Evolutionary conservation across 1,284 basidiomycete species (phyloP).

Genomic region (Trametes pubescens): DNA sequence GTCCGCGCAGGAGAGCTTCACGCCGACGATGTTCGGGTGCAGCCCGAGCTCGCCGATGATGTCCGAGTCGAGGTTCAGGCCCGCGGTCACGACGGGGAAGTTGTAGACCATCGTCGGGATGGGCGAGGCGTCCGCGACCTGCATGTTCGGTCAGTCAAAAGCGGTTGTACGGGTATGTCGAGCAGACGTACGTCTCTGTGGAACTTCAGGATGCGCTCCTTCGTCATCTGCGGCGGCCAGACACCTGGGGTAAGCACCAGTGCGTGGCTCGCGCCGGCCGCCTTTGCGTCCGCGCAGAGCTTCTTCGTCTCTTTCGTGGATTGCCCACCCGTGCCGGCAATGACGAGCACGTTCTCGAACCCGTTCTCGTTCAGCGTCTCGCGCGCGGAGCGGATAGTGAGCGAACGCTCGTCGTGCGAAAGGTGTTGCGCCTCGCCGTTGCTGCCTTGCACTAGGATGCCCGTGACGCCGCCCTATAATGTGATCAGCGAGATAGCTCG

Average conservation of each 20-base stretch:
- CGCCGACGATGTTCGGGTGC: conserved; percentile 91
- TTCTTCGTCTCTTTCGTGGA: conserved; percentile 86
- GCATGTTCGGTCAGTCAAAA: conserved; percentile 13
- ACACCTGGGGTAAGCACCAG: conserved; percentile 79
- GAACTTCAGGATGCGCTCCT: conserved; percentile 68
- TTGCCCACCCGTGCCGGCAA: conserved; percentile 87
- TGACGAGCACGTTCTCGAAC: conserved; percentile 72
- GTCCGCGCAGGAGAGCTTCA: conserved; percentile 87
- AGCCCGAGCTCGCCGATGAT: conserved; percentile 73
- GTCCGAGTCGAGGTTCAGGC: conserved; percentile 89
- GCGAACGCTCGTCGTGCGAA: conserved; percentile 71
- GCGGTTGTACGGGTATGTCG: not conserved
- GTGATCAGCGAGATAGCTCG: not conserved
- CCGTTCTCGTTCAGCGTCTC: conserved; percentile 79
- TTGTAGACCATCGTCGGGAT: conserved; percentile 93
- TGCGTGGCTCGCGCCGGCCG: conserved; percentile 81
- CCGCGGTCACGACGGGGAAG: conserved; percentile 84
- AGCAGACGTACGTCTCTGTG: conserved; percentile 58
- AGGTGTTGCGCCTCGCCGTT: conserved; percentile 86
- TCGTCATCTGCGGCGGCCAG: conserved; percentile 71
- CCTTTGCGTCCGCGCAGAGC: conserved; percentile 79
- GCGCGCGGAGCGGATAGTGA: conserved; percentile 71
- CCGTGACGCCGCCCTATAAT: conserved; percentile 69
- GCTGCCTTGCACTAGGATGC: conserved; percentile 79
- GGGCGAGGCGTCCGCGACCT: conserved; percentile 85